Percentiles rank a stretch among this genome's conserved stretches.
Conservation (phyloP, 2,329 filamentous ascomycete genomes). For the Acarospora socialis region DNA sequence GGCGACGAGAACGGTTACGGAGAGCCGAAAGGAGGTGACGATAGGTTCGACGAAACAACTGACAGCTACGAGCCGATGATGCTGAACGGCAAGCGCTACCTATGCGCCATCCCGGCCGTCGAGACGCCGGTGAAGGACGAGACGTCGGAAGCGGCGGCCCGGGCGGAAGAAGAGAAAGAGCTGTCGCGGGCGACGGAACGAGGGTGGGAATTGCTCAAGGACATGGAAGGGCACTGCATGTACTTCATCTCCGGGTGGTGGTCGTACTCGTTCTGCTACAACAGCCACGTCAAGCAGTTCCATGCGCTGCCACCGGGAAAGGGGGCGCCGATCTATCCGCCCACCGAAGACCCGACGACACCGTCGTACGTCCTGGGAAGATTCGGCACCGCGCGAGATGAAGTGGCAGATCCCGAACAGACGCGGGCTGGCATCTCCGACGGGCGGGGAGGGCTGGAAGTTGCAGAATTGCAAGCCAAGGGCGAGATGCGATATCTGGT, state of each 20-base stretch:
- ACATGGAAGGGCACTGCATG: conserved; percentile 66
- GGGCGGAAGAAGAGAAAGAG: conserved; percentile 48
- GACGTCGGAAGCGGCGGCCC: conserved; percentile 51
- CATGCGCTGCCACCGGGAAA: conserved; percentile 58
- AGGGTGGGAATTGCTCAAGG: conserved; percentile 66
- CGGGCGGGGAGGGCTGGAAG: too few relatives aligned
- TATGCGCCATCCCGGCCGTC: conserved; percentile 72
- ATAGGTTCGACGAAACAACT: conserved; percentile 9
- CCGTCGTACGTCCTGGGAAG: conserved; percentile 65
- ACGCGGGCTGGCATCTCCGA: conserved; percentile 20
- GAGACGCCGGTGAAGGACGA: conserved; percentile 46
- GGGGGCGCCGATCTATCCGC: conserved; percentile 53
- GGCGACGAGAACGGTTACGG: too few relatives aligned
- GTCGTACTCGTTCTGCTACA: conserved; percentile 92
- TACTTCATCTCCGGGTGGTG: conserved; percentile 84
- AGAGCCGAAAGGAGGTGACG: conserved; percentile 3
- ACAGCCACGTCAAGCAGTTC: conserved; percentile 75
- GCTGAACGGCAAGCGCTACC: conserved; percentile 53
- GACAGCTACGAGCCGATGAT: conserved; percentile 58
- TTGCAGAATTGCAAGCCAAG: conserved; percentile 61
- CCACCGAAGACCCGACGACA: conserved; percentile 60
- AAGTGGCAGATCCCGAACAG: conserved; percentile 21
- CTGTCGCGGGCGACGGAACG: conserved; percentile 59
- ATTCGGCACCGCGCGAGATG: conserved; percentile 26
- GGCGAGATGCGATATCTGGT: conserved; percentile 69